These are phyloP conservation scores for Mrakia hoshinonis DNA, from an alignment of 768 basidiomycete genomes.

Conservation along the genomic window DNA sequence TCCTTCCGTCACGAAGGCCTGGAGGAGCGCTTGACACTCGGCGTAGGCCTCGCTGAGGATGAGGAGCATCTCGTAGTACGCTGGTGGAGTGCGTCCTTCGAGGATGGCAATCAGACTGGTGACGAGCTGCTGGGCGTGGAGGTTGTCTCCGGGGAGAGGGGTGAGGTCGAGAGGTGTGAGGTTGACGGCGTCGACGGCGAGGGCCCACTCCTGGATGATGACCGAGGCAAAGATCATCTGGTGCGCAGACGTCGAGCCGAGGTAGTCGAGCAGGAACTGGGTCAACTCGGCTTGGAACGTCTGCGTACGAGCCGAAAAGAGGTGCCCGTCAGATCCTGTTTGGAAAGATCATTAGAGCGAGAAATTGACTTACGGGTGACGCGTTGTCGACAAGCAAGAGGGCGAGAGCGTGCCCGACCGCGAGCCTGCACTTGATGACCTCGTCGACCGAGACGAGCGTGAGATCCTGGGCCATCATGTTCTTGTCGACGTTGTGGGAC, in stretches of 20 bases:
- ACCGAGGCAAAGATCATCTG: constrained; percentile 80
- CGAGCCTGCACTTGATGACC: constrained; percentile 68
- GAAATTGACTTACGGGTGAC: constrained; percentile 33
- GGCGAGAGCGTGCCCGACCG: constrained; percentile 68
- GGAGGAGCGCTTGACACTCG: constrained; percentile 72
- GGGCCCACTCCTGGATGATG: constrained; percentile 87
- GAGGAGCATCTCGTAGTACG: constrained; percentile 85
- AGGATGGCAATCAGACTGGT: constrained; percentile 62
- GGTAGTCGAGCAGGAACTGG: constrained; percentile 66
- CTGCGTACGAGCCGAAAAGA: not conserved
- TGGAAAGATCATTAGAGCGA: not conserved
- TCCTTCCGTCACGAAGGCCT: constrained; percentile 73
- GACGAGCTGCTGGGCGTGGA: constrained; percentile 60
- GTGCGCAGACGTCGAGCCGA: constrained; percentile 80
- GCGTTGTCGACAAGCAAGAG: constrained; percentile 45
- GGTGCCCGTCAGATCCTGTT: not conserved
- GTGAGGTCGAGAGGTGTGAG: not conserved
- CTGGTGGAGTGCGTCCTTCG: constrained; percentile 62
- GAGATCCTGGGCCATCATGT: constrained; percentile 82
- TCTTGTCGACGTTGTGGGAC: constrained; percentile 91
- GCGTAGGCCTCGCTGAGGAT: constrained; percentile 67
- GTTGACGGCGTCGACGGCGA: constrained; percentile 24
- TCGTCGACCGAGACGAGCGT: constrained; percentile 68
- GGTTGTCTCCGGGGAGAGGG: constrained; percentile 51
- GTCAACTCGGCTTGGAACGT: constrained; percentile 48